phyloP scores from a whole-genome alignment of 192 early-diverging fungal species.

The Diversispora epigaea region DNA sequence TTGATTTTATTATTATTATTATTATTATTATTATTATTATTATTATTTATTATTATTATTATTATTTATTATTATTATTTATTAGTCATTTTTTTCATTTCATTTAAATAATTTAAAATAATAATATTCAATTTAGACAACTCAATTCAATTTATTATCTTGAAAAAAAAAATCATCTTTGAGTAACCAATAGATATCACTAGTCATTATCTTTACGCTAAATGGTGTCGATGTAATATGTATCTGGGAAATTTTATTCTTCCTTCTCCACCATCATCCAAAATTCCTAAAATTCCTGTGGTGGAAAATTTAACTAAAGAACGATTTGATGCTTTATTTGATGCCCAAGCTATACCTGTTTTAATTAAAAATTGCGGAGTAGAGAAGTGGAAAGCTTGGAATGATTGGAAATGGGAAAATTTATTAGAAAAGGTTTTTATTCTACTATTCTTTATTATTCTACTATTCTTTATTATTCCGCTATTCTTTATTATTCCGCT shows the following conservation, averaged over 20 bases:
- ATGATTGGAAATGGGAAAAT: conserved; percentile 39
- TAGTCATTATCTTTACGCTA: conserved; percentile 36
- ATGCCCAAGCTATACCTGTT: conserved; percentile 38
- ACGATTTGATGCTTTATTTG: conserved; percentile 38
- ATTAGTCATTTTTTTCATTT: no score
- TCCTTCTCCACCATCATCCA: conserved; percentile 21
- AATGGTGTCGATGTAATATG: conserved; percentile 41
- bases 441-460: neutral
- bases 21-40: no score
- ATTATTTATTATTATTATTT: no score
- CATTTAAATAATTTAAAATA: neutral
- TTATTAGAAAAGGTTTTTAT: conserved; percentile 28
- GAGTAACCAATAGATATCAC: conserved; percentile 24
- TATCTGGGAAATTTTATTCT: conserved; percentile 44
- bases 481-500: neutral
- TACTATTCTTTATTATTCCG: neutral
- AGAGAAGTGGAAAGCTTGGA: conserved; percentile 46
- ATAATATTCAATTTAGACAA: neutral
- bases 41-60: no score
- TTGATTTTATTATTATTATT: no score
- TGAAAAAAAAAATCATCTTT: neutral
- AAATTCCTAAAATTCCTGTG: conserved; percentile 23
- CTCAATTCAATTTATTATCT: neutral
- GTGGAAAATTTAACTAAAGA: conserved; percentile 35
- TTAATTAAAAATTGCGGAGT: conserved; percentile 43